Conservation (phyloP, 495 filamentous ascomycete species). For the Elasticomyces elasticus region DNA sequence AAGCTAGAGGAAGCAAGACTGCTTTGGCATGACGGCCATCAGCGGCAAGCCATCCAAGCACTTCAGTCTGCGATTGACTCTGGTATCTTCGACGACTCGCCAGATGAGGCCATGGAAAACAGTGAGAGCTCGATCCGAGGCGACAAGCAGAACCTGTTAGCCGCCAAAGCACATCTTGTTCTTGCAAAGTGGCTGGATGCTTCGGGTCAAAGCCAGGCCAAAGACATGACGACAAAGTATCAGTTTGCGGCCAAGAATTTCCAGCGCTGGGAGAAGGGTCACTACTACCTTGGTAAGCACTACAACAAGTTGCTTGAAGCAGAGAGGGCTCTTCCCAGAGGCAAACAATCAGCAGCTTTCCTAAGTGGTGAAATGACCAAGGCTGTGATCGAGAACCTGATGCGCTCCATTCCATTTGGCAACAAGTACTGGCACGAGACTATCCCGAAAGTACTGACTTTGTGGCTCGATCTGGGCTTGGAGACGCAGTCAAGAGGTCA, state of each 20-base stretch:
- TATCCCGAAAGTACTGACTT: slow-evolving; percentile 74
- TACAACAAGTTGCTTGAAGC: slow-evolving; percentile 94
- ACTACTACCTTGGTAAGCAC: slow-evolving; percentile 93
- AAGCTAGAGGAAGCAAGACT: slow-evolving; percentile 87
- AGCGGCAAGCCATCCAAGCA: slow-evolving; percentile 87
- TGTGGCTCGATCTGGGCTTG: slow-evolving; percentile 87
- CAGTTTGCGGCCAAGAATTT: slow-evolving; percentile 54
- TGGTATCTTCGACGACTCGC: slow-evolving; percentile 54
- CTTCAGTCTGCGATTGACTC: slow-evolving; percentile 72
- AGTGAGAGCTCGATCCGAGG: slow-evolving; percentile 27
- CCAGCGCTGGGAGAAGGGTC: slow-evolving; percentile 82
- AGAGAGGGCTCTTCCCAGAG: slow-evolving; percentile 63
- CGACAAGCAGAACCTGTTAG: slow-evolving; percentile 43
- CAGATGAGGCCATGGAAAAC: slow-evolving; percentile 27
- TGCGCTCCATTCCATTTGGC: slow-evolving; percentile 74
- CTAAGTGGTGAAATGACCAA: slow-evolving; percentile 71
- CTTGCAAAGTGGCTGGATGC: slow-evolving; percentile 94
- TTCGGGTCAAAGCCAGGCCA: slow-evolving; percentile 79
- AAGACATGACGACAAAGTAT: slow-evolving; percentile 66
- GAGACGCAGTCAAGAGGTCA: slow-evolving; percentile 49
- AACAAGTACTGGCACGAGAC: slow-evolving; percentile 94
- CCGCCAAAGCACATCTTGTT: slow-evolving; percentile 63
- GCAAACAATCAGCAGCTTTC: slow-evolving; percentile 50
- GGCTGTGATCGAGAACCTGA: slow-evolving; percentile 84
- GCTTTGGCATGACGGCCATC: slow-evolving; percentile 89